Conservation (phyloP, 2,329 filamentous ascomycete genomes). For the Coccinonectria pachysandricola region DNA sequence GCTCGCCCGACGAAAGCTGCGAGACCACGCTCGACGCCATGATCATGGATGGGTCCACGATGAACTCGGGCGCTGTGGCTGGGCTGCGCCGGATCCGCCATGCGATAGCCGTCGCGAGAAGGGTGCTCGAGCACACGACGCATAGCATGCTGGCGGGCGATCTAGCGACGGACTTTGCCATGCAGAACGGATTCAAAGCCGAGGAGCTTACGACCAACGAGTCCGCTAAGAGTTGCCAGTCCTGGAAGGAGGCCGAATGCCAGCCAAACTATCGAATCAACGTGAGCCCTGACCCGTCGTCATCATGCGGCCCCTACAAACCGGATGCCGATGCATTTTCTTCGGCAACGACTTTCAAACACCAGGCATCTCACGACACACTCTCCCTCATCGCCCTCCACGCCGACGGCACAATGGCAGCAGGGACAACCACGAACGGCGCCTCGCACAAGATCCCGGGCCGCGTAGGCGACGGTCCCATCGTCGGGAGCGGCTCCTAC, state of each 20-base stretch:
- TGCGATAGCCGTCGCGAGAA: conserved; percentile 39
- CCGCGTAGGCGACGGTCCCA: conserved; percentile 45
- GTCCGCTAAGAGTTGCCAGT: conserved; percentile 29
- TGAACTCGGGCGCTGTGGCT: conserved; percentile 44
- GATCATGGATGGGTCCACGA: conserved; percentile 44
- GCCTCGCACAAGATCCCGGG: conserved; percentile 44
- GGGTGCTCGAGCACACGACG: conserved; percentile 39
- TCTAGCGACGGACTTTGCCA: conserved; percentile 41
- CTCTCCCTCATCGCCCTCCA: conserved; percentile 42
- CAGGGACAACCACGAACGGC: conserved; percentile 46
- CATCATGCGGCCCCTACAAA: conserved; percentile 37
- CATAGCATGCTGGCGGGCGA: conserved; percentile 44
- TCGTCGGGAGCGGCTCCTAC: conserved; percentile 44
- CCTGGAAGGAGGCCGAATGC: conserved; percentile 33
- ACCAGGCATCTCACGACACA: conserved; percentile 37
- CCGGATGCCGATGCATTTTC: conserved; percentile 11
- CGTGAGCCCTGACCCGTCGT: conserved; percentile 32
- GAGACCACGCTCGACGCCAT: conserved; percentile 50
- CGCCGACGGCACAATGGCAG: conserved; percentile 35
- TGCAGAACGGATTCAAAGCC: conserved; percentile 38
- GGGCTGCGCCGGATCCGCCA: conserved; percentile 37
- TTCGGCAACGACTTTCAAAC: too few relatives aligned
- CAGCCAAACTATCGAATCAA: conserved; percentile 41
- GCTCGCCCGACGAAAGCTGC: conserved; percentile 44
- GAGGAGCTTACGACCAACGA: conserved; percentile 33